These are phyloP conservation scores for Baeospora myosura DNA, from an alignment of 1,284 basidiomycete species.

Conservation along the genomic window DNA sequence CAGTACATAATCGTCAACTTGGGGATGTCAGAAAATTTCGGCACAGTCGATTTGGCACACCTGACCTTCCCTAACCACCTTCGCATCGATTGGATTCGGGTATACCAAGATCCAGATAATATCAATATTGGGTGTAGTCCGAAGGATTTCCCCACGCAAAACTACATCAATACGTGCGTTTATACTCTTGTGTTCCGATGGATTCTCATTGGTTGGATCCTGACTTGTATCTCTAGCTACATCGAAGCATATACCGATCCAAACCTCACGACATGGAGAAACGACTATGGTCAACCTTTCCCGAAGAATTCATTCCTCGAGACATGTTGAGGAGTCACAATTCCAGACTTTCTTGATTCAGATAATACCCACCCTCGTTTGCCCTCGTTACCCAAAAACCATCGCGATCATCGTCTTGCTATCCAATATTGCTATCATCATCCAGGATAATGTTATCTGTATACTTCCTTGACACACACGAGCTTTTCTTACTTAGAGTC, in stretches of 20 bases:
- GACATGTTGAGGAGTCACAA: slow-evolving; percentile 2
- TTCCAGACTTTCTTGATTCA: not conserved
- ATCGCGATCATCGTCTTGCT: too few relatives aligned
- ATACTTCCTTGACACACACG: too few relatives aligned
- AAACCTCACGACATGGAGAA: slow-evolving; percentile 30
- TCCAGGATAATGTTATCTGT: too few relatives aligned
- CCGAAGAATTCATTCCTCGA: slow-evolving; percentile 14
- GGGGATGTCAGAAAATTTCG: slow-evolving; percentile 62
- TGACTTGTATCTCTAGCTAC: slow-evolving; percentile 18
- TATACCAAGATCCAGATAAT: slow-evolving; percentile 33
- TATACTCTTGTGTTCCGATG: not conserved
- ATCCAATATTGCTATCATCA: too few relatives aligned
- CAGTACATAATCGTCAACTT: slow-evolving; percentile 58
- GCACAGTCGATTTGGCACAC: slow-evolving; percentile 39
- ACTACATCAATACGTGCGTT: slow-evolving; percentile 13
- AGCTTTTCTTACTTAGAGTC: too few relatives aligned
- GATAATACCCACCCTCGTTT: not conserved
- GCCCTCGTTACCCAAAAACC: too few relatives aligned
- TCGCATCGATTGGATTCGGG: slow-evolving; percentile 59
- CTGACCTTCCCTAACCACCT: slow-evolving; percentile 49
- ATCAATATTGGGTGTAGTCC: slow-evolving; percentile 69
- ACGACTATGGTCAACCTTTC: slow-evolving; percentile 32
- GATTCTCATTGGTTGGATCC: not conserved
- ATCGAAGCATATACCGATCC: slow-evolving; percentile 24
- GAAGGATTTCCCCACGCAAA: slow-evolving; percentile 27